Evolutionary conservation across 345 rosid genomes (phyloP), one percentile per base, ranked within the genome.

Genomic region (Camelina sativa): DNA sequence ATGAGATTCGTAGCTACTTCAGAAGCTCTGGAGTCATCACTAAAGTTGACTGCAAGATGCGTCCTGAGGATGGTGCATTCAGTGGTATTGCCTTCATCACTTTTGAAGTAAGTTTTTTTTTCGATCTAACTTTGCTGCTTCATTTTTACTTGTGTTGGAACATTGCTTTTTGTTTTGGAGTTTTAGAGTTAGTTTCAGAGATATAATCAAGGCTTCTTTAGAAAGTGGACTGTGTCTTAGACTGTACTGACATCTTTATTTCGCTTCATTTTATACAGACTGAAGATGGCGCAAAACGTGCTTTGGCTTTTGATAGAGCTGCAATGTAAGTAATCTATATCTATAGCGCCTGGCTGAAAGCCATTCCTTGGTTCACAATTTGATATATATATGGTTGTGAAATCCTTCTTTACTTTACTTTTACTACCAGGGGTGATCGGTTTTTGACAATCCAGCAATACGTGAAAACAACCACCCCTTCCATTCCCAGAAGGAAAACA

Each of bases 61-160:
- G 92, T 74, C 88, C 96, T 76, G 97, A 95, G 73, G 92, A 82
- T 51, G 97, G 97, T 35, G 84, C 84, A 79, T 95, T 95, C 63
- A 89, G 88, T 81, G 99, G 97, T 32, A 92, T 95, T 12, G 90
- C 99, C 41, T 86, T 90, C 60, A 81, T 92, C 28, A 83, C 81
- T 65, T 95, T 94, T 54, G 78, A 91, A 87, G 97, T 88, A 78
- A 72, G 81, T 32, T 56, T 34, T 34, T 34, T 34, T 34, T 58
- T 75, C 12, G 4, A 3, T 40, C 41, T 8, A 54, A 48, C 17
- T 6, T 62, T 56, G 9, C 23, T 58, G 66, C 50, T 43, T 60
- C 55, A 16, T 67, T 16, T 35, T 57, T 22, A 8, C 1, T 43
- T 65, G 55, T 52, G 19, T 35, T 28, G 41, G 70, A 40, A 61